Evolutionary conservation across 2,329 filamentous ascomycete genomes (phyloP).

Genomic region (Colletotrichum liaoningense): DNA sequence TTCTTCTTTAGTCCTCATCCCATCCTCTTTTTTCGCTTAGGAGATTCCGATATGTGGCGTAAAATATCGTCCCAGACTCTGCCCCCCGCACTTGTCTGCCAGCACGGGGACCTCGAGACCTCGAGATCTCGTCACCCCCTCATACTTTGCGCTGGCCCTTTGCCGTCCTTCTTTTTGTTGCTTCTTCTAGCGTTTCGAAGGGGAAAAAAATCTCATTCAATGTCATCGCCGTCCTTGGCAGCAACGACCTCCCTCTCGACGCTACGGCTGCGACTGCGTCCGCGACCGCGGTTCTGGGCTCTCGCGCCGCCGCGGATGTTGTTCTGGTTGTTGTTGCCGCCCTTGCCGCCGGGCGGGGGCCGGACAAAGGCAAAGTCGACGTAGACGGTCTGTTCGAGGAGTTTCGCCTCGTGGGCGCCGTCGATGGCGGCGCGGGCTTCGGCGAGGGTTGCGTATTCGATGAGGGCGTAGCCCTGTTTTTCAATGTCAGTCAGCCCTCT

Average conservation of each 20-base stretch:
- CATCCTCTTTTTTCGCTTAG: too few species aligned
- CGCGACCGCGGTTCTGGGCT: constrained; percentile 48
- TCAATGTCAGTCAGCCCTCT: neutral
- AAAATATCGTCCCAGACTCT: too few species aligned
- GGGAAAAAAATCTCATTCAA: neutral
- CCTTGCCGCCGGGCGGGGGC: constrained; percentile 69
- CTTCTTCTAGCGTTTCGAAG: neutral
- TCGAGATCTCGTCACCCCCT: too few species aligned
- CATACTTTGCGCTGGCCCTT: too few species aligned
- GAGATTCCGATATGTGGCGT: too few species aligned
- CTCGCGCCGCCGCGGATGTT: constrained; percentile 53
- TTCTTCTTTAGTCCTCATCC: too few species aligned
- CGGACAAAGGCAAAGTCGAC: constrained; percentile 90
- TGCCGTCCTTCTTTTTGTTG: neutral
- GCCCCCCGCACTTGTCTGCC: too few species aligned
- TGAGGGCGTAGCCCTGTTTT: constrained; percentile 81
- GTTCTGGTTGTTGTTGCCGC: constrained; percentile 48
- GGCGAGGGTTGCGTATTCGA: constrained; percentile 83
- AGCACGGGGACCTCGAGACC: too few species aligned
- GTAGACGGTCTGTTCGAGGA: constrained; percentile 83
- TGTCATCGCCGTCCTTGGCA: constrained; percentile 14
- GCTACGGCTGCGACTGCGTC: constrained; percentile 46
- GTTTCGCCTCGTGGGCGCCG: constrained; percentile 79
- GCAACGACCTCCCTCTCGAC: constrained; percentile 18
- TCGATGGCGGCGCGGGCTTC: constrained; percentile 87